Conservation (phyloP, 176 grass and related monocot genomes). For the Triticum dicoccoides region DNA sequence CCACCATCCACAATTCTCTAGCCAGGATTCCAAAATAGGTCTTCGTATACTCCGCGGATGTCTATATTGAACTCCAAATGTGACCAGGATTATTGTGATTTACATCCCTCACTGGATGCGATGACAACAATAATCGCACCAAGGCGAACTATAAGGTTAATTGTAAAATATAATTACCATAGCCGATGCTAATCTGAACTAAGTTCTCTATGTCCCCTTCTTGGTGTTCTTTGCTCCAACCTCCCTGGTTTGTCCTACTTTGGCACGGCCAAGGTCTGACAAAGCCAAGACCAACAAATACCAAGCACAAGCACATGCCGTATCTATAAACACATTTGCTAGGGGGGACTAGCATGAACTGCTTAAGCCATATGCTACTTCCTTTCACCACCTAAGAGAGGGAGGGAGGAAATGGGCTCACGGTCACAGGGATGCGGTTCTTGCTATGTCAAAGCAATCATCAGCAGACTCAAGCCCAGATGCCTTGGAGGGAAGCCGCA, state of each 20-base stretch:
- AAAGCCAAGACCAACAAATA: background rate
- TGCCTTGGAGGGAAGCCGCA: background rate
- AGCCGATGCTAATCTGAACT: constrained; percentile 21
- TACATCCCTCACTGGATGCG: background rate
- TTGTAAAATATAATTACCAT: background rate
- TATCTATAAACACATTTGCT: constrained; percentile 22
- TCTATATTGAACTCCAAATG: background rate
- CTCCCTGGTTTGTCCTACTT: constrained; percentile 34
- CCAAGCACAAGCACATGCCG: constrained; percentile 1
- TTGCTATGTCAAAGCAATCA: constrained; percentile 24
- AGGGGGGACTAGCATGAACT: constrained; percentile 1
- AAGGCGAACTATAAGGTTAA: background rate
- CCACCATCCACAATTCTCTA: constrained; percentile 35
- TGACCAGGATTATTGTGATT: background rate
- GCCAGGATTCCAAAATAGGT: constrained; percentile 4
- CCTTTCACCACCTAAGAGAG: constrained; percentile 15
- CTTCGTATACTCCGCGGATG: constrained; percentile 29
- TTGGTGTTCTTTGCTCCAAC: constrained; percentile 24
- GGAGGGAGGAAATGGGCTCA: constrained; percentile 27
- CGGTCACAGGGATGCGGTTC: constrained; percentile 19
- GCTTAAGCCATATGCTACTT: constrained; percentile 4
- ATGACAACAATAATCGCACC: background rate
- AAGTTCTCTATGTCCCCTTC: constrained; percentile 13
- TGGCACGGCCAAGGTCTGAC: constrained; percentile 39
- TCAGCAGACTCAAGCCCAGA: constrained; percentile 36